Conservation (phyloP, 176 grass and related monocot species). For the Oryza nivara region DNA sequence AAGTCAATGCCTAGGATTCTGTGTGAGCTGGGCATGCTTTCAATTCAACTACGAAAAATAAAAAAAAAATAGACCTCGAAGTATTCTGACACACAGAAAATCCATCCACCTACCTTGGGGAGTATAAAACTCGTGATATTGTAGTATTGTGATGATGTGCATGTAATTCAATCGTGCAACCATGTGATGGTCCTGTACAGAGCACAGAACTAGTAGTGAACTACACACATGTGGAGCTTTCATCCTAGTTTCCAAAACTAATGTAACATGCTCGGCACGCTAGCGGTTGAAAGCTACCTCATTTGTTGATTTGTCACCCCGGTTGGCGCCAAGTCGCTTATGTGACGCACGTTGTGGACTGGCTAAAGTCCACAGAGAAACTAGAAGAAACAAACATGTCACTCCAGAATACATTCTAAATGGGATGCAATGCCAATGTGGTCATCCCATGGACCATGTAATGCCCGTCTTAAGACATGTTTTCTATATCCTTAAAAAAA, state of each 20-base stretch:
- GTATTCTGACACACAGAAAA: background rate
- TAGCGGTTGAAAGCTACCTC: constrained; percentile 2
- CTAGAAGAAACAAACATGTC: background rate
- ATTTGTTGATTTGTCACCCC: constrained; percentile 22
- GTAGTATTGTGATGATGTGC: background rate
- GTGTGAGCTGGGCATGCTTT: background rate
- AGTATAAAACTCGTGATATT: background rate
- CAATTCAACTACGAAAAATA: background rate
- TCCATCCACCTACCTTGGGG: background rate
- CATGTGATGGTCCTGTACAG: background rate
- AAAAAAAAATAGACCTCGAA: background rate
- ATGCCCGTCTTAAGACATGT: background rate
- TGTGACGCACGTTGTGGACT: background rate
- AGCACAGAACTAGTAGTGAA: background rate
- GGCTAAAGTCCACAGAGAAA: background rate
- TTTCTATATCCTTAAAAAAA: too few species aligned
- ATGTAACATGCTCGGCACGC: background rate
- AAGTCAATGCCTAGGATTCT: background rate
- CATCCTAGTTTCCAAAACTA: background rate
- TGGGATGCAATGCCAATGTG: background rate
- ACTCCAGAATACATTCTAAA: background rate
- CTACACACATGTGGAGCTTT: background rate
- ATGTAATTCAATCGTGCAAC: background rate
- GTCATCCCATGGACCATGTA: background rate
- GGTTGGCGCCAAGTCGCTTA: background rate